These are phyloP conservation scores for Diaporthe amygdali DNA, from an alignment of 2,329 filamentous ascomycete species.

Conservation along the genomic window DNA sequence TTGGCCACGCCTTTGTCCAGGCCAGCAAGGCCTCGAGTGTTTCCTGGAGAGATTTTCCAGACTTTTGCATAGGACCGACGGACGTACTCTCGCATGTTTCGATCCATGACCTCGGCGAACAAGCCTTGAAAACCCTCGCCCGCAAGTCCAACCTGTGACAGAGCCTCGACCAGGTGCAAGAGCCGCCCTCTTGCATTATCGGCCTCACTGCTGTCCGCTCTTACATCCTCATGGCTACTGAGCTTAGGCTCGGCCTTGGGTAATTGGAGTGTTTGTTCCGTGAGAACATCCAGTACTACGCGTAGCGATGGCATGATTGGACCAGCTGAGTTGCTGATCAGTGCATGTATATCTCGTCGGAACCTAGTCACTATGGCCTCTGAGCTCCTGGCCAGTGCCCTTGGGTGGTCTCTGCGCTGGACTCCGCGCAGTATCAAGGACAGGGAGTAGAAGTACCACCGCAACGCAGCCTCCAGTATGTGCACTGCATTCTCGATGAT, in stretches of 20 bases:
- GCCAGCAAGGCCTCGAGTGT: conserved; percentile 19
- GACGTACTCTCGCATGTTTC: conserved; percentile 68
- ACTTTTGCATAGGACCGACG: conserved; percentile 65
- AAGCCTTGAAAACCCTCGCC: conserved; percentile 73
- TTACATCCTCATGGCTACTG: not conserved
- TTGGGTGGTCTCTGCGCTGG: conserved; percentile 32
- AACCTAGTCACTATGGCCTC: conserved; percentile 52
- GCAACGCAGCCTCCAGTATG: conserved; percentile 64
- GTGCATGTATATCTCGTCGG: conserved; percentile 64
- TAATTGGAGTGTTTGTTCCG: conserved; percentile 53
- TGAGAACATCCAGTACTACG: conserved; percentile 58
- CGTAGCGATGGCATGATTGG: conserved; percentile 60
- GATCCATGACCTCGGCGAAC: conserved; percentile 74
- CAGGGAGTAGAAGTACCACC: conserved; percentile 62
- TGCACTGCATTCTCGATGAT: conserved; percentile 54
- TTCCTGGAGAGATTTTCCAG: conserved; percentile 52
- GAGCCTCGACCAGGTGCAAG: conserved; percentile 59
- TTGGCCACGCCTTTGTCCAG: conserved; percentile 24
- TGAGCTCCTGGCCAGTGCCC: conserved; percentile 41
- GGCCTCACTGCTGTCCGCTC: conserved; percentile 25
- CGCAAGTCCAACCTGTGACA: conserved; percentile 70
- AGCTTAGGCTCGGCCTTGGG: conserved; percentile 11
- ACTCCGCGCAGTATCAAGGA: conserved; percentile 56
- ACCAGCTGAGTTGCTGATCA: conserved; percentile 68
- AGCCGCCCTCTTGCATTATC: conserved; percentile 55